Conservation (phyloP, 768 basidiomycete species). For the Boletus rubroflammeus region DNA sequence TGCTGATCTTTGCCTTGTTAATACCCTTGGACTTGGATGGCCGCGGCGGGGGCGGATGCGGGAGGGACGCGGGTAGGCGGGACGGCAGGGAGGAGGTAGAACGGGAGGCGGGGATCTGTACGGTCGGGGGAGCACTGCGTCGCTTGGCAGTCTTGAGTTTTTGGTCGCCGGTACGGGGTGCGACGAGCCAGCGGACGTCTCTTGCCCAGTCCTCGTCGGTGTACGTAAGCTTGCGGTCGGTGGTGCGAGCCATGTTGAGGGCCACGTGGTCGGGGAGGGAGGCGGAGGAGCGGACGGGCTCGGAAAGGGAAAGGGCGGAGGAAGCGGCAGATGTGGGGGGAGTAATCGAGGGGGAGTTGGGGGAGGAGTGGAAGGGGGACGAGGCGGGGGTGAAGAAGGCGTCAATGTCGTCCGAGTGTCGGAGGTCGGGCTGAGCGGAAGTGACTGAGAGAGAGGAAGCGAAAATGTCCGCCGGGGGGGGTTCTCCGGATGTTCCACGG, state of each 20-base stretch:
- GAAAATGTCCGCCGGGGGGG: neutral
- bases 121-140: conserved; percentile 16
- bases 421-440: conserved; percentile 15
- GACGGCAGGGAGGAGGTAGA: conserved; percentile 23
- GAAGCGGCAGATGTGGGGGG: conserved; percentile 30
- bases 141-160: conserved; percentile 18
- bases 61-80: conserved; percentile 7
- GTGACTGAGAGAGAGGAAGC: conserved; percentile 1
- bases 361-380: conserved; percentile 16
- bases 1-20: conserved; percentile 30
- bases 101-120: conserved; percentile 13
- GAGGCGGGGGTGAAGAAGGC: conserved; percentile 49
- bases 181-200: conserved; percentile 62
- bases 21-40: conserved; percentile 27
- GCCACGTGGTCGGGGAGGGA: conserved; percentile 29
- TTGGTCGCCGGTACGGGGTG: conserved; percentile 25
- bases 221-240: conserved; percentile 33
- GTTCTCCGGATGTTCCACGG: conserved; percentile 12
- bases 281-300: conserved; percentile 33
- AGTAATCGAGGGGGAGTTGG: conserved; percentile 20
- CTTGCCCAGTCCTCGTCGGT: conserved; percentile 64
- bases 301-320: conserved; percentile 27
- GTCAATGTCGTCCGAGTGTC: conserved; percentile 30
- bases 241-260: conserved; percentile 18
- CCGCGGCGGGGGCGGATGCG: conserved; percentile 16